Evolutionary conservation across 345 rosid genomes (phyloP).

Genomic region (Toxicodendron radicans): DNA sequence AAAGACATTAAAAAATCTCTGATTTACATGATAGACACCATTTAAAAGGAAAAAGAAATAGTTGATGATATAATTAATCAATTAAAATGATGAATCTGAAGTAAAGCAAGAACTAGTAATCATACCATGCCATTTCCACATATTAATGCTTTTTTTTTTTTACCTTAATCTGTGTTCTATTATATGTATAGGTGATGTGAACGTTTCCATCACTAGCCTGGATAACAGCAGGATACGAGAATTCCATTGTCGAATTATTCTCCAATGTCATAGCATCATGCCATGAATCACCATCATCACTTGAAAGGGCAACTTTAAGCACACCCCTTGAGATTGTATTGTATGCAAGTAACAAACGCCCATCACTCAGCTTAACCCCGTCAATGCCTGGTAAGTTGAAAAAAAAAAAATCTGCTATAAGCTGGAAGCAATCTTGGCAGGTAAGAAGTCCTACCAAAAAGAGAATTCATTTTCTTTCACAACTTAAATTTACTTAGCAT

Average conservation of each 20-base stretch:
- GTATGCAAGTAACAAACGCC: slow-evolving; percentile 70
- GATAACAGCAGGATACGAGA: slow-evolving; percentile 86
- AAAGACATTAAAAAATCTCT: slow-evolving; percentile 9
- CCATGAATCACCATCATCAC: slow-evolving; percentile 85
- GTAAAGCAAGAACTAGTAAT: neutral
- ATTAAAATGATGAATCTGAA: neutral
- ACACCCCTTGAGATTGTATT: slow-evolving; percentile 78
- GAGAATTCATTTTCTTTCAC: neutral
- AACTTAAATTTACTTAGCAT: neutral
- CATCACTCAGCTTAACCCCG: slow-evolving; percentile 75
- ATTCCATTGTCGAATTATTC: slow-evolving; percentile 69
- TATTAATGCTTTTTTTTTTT: neutral
- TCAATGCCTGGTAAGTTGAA: slow-evolving; percentile 56
- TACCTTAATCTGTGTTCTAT: slow-evolving; percentile 91
- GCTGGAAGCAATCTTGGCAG: neutral
- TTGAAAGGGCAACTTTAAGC: slow-evolving; percentile 73
- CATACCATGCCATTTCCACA: neutral
- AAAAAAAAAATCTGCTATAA: neutral
- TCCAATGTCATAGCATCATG: slow-evolving; percentile 63
- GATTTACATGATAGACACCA: slow-evolving; percentile 8
- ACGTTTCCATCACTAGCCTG: slow-evolving; percentile 71
- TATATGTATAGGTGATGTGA: slow-evolving; percentile 87
- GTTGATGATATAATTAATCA: neutral
- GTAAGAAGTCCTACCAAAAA: neutral
- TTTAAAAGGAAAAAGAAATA: neutral